Evolutionary conservation across 768 basidiomycete species (phyloP).

Genomic region (Hericium rajendrae): DNA sequence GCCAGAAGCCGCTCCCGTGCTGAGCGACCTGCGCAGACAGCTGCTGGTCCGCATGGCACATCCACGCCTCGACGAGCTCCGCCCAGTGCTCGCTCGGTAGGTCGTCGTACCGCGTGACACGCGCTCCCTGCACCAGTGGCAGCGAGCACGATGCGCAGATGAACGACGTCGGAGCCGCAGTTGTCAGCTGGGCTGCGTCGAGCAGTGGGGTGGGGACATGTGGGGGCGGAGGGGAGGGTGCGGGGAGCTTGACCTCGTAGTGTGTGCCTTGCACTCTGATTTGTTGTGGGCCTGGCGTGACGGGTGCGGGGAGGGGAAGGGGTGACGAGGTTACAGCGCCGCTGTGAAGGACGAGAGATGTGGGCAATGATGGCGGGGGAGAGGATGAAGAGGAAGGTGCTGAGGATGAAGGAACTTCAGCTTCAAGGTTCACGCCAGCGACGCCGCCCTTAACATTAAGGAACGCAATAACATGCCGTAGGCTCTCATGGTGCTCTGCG

Average conservation of each 20-base stretch:
- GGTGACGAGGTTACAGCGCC: constrained; percentile 46
- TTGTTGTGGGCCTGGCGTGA: constrained; percentile 50
- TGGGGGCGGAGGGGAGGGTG: constrained; percentile 16
- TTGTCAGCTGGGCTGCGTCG: constrained; percentile 56
- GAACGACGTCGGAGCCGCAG: constrained; percentile 52
- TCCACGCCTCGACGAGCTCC: constrained; percentile 95
- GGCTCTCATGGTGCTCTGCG: constrained; percentile 79
- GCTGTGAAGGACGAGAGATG: constrained; percentile 48
- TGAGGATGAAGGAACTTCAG: constrained; percentile 50
- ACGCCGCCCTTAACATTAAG: constrained; percentile 45
- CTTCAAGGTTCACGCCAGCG: constrained; percentile 45
- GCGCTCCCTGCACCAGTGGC: constrained; percentile 47
- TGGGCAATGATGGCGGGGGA: neutral
- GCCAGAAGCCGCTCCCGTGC: constrained; percentile 69
- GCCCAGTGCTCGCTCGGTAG: constrained; percentile 96
- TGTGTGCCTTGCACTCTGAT: constrained; percentile 45
- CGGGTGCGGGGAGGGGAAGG: constrained; percentile 46
- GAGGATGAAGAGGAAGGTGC: constrained; percentile 11
- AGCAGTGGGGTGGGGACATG: constrained; percentile 38
- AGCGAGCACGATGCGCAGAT: constrained; percentile 74
- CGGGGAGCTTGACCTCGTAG: constrained; percentile 64
- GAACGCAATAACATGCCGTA: constrained; percentile 72
- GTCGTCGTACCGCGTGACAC: constrained; percentile 56
- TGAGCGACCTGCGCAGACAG: constrained; percentile 62
- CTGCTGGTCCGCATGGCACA: constrained; percentile 90